phyloP scores from a whole-genome alignment of 345 rosid genomes.

The Populus alba region DNA sequence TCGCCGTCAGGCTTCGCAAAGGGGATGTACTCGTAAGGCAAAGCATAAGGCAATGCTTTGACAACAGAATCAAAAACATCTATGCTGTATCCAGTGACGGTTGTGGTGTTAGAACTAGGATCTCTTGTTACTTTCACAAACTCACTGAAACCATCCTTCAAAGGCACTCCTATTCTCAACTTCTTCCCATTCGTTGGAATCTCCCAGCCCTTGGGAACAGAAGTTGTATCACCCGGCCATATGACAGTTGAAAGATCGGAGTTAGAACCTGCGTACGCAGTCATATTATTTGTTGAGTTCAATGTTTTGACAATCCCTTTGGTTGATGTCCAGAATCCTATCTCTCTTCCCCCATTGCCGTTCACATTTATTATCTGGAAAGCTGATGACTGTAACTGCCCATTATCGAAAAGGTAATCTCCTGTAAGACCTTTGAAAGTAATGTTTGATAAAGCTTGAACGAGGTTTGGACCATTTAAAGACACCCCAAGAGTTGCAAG shows the following conservation, averaged over 20 bases:
- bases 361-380: constrained; percentile 46
- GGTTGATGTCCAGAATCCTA: constrained; percentile 40
- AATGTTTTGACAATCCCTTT: constrained; percentile 7
- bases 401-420: constrained; percentile 28
- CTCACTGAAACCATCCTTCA: constrained; percentile 32
- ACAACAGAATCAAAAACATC: constrained; percentile 73
- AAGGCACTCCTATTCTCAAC: constrained; percentile 48
- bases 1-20: constrained; percentile 32
- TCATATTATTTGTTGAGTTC: background rate
- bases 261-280: background rate
- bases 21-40: constrained; percentile 54
- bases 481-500: constrained; percentile 19
- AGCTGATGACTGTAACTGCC: constrained; percentile 32
- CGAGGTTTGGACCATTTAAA: constrained; percentile 26
- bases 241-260: constrained; percentile 21
- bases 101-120: background rate
- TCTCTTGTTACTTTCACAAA: constrained; percentile 42
- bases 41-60: constrained; percentile 70
- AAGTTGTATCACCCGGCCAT: constrained; percentile 44
- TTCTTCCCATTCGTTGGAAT: constrained; percentile 46
- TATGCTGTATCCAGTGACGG: constrained; percentile 62
- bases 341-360: constrained; percentile 21
- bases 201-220: constrained; percentile 49
- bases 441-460: constrained; percentile 13
- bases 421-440: constrained; percentile 44